A percentile compares a stretch with the other conserved stretches of the same genome.
These are phyloP conservation scores for Sporothrix pallida DNA, from an alignment of 2,329 filamentous ascomycete genomes.

Conservation along the genomic window DNA sequence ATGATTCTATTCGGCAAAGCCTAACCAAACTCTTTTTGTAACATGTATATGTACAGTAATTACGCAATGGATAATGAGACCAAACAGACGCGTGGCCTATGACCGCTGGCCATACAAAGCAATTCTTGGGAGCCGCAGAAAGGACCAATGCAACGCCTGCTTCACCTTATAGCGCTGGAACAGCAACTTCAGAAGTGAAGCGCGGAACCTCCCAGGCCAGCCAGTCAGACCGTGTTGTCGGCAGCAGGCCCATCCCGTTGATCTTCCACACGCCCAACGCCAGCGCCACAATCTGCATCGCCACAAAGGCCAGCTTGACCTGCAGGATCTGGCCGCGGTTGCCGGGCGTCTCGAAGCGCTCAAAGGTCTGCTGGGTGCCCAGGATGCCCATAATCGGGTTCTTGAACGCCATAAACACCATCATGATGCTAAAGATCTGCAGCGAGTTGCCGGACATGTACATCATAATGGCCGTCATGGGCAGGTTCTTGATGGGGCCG, in stretches of 20 bases:
- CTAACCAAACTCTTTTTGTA: neutral
- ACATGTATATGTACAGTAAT: neutral
- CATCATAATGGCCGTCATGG: constrained; percentile 99
- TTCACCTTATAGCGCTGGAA: constrained; percentile 60
- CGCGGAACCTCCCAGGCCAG: constrained; percentile 89
- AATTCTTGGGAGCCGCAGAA: neutral
- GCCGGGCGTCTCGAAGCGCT: constrained; percentile 83
- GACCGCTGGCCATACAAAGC: neutral
- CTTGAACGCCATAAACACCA: constrained; percentile 99
- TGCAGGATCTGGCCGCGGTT: constrained; percentile 75
- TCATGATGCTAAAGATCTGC: constrained; percentile 99
- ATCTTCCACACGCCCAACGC: constrained; percentile 94
- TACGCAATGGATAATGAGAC: neutral
- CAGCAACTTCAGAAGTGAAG: constrained; percentile 68
- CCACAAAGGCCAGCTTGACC: constrained; percentile 86
- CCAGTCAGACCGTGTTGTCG: constrained; percentile 97
- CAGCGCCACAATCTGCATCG: constrained; percentile 83
- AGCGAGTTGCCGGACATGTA: constrained; percentile 99
- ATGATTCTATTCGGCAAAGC: neutral
- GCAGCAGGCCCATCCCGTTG: constrained; percentile 92
- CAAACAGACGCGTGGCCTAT: neutral
- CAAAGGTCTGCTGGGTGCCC: constrained; percentile 84
- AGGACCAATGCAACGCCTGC: neutral
- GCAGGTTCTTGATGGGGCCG: constrained; percentile 88
- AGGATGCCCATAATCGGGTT: constrained; percentile 86